These are phyloP conservation scores for Spathaspora boniae DNA, from an alignment of 805 yeast species.

Conservation along the genomic window DNA sequence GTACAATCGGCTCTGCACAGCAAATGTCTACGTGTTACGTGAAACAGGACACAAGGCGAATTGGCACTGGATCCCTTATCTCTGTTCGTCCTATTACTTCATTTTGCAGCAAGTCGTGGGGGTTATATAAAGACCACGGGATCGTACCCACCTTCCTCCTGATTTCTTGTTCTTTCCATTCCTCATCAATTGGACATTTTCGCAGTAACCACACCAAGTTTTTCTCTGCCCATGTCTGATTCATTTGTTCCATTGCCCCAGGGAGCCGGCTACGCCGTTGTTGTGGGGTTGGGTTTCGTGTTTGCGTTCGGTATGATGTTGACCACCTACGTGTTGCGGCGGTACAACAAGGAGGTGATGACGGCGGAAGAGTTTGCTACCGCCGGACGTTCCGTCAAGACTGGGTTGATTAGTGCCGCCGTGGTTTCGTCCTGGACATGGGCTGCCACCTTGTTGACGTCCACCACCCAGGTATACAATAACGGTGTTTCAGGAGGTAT, in stretches of 20 bases:
- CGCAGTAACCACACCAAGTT: background rate
- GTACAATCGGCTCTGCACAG: background rate
- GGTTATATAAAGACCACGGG: too few relatives aligned
- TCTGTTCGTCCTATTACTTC: background rate
- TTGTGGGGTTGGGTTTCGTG: slow-evolving; percentile 81
- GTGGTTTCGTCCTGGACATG: slow-evolving; percentile 92
- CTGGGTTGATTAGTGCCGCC: slow-evolving; percentile 83
- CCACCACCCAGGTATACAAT: slow-evolving; percentile 62
- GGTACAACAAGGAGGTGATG: slow-evolving; percentile 82
- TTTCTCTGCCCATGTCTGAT: slow-evolving; percentile 4
- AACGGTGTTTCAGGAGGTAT: slow-evolving; percentile 78
- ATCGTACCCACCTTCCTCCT: too few relatives aligned
- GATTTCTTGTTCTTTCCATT: background rate
- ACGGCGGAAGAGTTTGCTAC: slow-evolving; percentile 94
- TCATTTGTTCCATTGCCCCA: slow-evolving; percentile 47
- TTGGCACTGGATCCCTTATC: background rate
- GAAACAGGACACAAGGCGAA: background rate
- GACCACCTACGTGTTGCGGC: slow-evolving; percentile 63
- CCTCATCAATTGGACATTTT: background rate
- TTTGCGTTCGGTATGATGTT: slow-evolving; percentile 78
- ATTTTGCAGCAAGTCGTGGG: too few relatives aligned
- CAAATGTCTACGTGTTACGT: background rate
- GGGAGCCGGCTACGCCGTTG: slow-evolving; percentile 84
- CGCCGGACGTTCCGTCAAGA: slow-evolving; percentile 84
- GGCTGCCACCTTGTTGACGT: slow-evolving; percentile 40